Evolutionary conservation across 768 basidiomycete genomes (phyloP), one percentile per base, ranked within the genome.

Genomic region (Kwoniella sp.): DNA sequence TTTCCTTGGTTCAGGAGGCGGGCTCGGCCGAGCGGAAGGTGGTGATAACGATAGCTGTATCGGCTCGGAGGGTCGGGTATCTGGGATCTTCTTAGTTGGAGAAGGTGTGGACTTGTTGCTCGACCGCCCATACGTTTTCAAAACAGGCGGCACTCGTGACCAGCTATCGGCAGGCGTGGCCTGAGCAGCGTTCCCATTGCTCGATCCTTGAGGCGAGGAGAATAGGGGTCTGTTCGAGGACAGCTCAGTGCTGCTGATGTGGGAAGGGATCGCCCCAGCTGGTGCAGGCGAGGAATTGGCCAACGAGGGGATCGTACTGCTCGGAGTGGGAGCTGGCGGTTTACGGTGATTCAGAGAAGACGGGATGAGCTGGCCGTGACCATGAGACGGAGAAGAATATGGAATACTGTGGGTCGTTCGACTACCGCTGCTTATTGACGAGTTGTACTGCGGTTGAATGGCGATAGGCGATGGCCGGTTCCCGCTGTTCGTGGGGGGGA

Each of bases 201-300:
- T 39, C 8, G 59, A 57, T 23, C 46, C 52, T 40, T 69, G 58
- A 17, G 67, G 63, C 9, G 67, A 64, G 0, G 67, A 69, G 46
- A 69, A 65, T 25, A 65, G 26, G 3, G 66, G 66, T 20, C 60
- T 46, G 50, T 53, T 46, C 10, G 57, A 59, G 7, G 63, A 59
- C 10, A 25, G 32, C 37, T 63, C 44, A 6, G 39, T 38, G 48
- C 41, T 49, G 50, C 53, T 47, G 41, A 53, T 19, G 37, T 43
- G 38, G 10, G 26, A 46, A 22, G 44, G 22, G n/a, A 29, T 23
- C 19, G 32, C 28, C 20, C 10, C 17, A n/a, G 11, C 20, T 28
- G 9, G 19, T 14, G 11, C 25, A 28, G 45, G 17, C 20, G 36
- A 12, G 22, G 29, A 31, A 29, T 49, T 43, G 20, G 49, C 32